Evolutionary conservation across 148 eudicot genomes (phyloP), one percentile per base, ranked within the genome.

Genomic region (Diospyros kaki): DNA sequence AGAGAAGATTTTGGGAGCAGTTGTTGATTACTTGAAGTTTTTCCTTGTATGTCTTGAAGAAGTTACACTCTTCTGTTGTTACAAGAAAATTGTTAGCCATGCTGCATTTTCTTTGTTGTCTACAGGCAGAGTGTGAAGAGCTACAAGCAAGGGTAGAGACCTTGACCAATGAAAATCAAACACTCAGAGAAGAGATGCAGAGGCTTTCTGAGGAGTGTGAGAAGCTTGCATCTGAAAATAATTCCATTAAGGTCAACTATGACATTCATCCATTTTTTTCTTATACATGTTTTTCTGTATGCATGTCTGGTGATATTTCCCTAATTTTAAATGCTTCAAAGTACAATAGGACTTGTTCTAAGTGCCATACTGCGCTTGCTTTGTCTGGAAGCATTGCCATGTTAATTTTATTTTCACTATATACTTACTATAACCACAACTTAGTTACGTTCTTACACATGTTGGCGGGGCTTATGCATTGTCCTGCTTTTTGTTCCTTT

Each of bases 51-150:
- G 28, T 28, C 63, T 40, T 52, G 13, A 10, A 4, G 13, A 10
- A 4, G 56, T 13, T 55, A 17, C 48, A 6, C 58, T 45, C n/a
- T 28, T 38, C 28, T 58, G 52, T 44, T 65, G 38, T 15, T 55
- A 39, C 6, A 10, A 42, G 15, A 17, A 17, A 41, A 46, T 58
- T 60, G 50, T 9, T 60, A 6, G 9, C 28, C 28, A 28, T 28
- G 28, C 13, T 61, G 71, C 5, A 43, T 44, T 72, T 58, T 28
- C 58, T 54, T 73, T 50, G 12, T 68, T 71, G 28, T 68, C 71
- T 9, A 39, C 85, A 93, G 98, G 91, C 91, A 15, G 98, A 93
- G 82, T 93, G 94, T 82, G 97, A 93, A 82, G 97, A 93, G 80
- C 87, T 93, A 75, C 97, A 91, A 72, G 83, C 64, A 38, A 84